These are phyloP conservation scores for Sanghuangporus sanghuang DNA, from an alignment of 1,284 basidiomycete genomes.

Conservation along the genomic window DNA sequence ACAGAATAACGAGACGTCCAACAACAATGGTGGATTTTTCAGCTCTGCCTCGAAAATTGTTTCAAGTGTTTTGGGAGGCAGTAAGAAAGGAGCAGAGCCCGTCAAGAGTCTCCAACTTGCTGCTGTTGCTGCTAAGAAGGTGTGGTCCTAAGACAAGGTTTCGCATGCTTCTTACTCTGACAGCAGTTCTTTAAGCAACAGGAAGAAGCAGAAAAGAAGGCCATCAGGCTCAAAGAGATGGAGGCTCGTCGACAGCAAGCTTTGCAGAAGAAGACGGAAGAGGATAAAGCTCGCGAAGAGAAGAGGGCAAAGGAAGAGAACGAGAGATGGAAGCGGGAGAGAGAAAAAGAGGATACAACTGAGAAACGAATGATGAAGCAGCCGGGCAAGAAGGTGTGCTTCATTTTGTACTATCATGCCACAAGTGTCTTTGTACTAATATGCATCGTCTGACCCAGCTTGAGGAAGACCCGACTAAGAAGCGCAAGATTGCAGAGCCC, in stretches of 20 bases:
- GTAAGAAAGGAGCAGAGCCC: slow-evolving; percentile 64
- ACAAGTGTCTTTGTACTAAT: slow-evolving; percentile 18
- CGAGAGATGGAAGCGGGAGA: slow-evolving; percentile 67
- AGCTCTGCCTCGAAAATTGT: slow-evolving; percentile 63
- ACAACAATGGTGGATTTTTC: slow-evolving; percentile 43
- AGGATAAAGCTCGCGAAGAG: slow-evolving; percentile 67
- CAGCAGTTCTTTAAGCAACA: slow-evolving; percentile 57
- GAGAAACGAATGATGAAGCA: slow-evolving; percentile 55
- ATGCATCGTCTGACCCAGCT: slow-evolving; percentile 17
- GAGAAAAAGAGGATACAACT: slow-evolving; percentile 69
- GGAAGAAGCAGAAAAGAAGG: slow-evolving; percentile 79
- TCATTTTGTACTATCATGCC: not conserved
- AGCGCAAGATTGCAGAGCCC: slow-evolving; percentile 54
- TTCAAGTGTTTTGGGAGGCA: slow-evolving; percentile 55
- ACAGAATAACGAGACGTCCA: not conserved
- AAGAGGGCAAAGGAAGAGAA: slow-evolving; percentile 64
- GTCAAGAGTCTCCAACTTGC: slow-evolving; percentile 83
- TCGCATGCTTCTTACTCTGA: not conserved
- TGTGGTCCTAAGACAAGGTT: slow-evolving; percentile 25
- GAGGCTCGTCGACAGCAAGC: slow-evolving; percentile 70
- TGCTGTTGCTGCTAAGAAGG: slow-evolving; percentile 81
- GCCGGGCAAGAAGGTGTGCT: slow-evolving; percentile 49
- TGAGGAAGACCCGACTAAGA: slow-evolving; percentile 67
- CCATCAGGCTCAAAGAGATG: slow-evolving; percentile 68
- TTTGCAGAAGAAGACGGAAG: slow-evolving; percentile 72